Percentiles rank a stretch among this genome's conserved stretches.
These are phyloP conservation scores for Coemansia sp. DNA, from an alignment of 192 early-diverging fungal genomes.

Conservation along the genomic window DNA sequence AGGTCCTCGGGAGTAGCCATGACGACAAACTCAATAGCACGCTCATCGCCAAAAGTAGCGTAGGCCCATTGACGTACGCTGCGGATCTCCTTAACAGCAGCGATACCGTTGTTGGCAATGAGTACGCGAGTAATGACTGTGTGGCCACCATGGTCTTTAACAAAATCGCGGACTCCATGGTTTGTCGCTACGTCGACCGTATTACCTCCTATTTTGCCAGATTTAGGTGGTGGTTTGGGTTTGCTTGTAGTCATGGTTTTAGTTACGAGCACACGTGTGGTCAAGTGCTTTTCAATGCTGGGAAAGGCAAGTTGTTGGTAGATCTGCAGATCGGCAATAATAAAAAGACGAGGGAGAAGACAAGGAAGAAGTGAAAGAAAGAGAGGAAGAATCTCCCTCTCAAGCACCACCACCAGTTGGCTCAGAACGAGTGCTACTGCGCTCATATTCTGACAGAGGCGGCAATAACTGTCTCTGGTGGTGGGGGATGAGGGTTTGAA, in stretches of 20 bases:
- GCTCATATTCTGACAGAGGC: neutral
- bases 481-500: neutral
- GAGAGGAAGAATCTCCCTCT: neutral
- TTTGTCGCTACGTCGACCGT: conserved; percentile 64
- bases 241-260: neutral
- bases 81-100: conserved; percentile 98
- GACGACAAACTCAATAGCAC: conserved; percentile 92
- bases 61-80: conserved; percentile 98
- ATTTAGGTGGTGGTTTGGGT: conserved; percentile 5
- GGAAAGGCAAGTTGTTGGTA: neutral
- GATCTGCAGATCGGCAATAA: conserved; percentile 8
- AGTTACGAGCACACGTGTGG: neutral
- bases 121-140: conserved; percentile 92
- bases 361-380: neutral
- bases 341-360: neutral
- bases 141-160: conserved; percentile 75
- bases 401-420: neutral
- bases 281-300: neutral
- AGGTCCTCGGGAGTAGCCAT: conserved; percentile 99
- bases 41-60: conserved; percentile 96
- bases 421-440: neutral
- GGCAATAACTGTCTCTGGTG: conserved; percentile 1
- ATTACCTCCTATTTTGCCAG: conserved; percentile 66
- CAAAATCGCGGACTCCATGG: conserved; percentile 73
- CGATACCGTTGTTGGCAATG: conserved; percentile 99